Conservation (phyloP, 306 rosid species). For the Benincasa hispida region DNA sequence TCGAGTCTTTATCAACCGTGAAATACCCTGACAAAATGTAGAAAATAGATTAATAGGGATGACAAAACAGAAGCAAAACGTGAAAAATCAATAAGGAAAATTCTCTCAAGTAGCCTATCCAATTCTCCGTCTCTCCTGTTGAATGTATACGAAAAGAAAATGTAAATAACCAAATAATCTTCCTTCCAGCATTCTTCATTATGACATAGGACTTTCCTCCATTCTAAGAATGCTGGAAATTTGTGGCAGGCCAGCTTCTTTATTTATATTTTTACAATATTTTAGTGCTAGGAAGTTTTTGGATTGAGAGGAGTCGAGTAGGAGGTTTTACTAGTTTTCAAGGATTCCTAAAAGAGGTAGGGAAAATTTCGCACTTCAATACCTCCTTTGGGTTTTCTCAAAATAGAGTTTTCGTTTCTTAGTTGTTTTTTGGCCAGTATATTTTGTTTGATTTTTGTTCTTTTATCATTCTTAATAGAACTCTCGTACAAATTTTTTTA, state of each 20-base stretch:
- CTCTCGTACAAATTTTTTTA: neutral
- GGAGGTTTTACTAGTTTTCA: neutral
- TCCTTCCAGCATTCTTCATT: no score
- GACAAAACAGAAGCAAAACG: neutral
- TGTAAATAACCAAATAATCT: no score
- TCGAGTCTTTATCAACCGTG: conserved; percentile 69
- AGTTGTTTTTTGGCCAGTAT: neutral
- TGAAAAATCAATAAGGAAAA: neutral
- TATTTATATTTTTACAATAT: no score
- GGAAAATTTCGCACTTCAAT: neutral
- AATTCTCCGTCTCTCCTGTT: neutral
- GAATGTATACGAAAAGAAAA: no score
- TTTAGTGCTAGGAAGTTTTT: neutral
- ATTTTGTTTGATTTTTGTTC: neutral
- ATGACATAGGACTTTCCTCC: no score
- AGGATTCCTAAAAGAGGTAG: neutral
- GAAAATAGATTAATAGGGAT: neutral
- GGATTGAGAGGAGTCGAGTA: neutral
- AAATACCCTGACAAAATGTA: conserved; percentile 57
- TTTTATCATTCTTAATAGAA: neutral
- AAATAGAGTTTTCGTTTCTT: neutral
- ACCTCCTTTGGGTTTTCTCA: no score
- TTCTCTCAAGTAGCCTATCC: neutral
- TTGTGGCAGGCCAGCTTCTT: neutral
- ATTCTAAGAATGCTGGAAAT: no score